phyloP scores from a whole-genome alignment of 371 early-diverging fungal species.

The Rhizopus sp. region DNA sequence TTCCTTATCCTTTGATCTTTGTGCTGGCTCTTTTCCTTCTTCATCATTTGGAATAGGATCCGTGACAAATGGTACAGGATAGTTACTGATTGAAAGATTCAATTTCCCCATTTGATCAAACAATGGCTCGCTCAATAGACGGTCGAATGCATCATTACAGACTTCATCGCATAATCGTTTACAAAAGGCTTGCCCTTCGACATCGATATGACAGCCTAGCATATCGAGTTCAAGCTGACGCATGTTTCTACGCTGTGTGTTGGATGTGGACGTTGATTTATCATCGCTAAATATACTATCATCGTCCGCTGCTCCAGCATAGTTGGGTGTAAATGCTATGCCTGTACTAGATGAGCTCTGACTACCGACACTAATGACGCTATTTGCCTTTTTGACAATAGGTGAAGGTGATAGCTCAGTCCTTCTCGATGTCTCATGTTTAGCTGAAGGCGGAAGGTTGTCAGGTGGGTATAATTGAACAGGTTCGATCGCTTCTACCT shows the following conservation, averaged over 20 bases:
- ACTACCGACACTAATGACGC: constrained; percentile 11
- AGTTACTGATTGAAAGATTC: constrained; percentile 17
- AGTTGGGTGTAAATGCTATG: background rate
- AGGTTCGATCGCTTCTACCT: constrained; percentile 19
- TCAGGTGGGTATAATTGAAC: constrained; percentile 27
- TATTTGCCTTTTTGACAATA: background rate
- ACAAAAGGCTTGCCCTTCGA: constrained; percentile 29
- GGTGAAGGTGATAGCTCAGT: constrained; percentile 1
- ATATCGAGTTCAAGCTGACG: constrained; percentile 16
- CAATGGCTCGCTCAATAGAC: constrained; percentile 42
- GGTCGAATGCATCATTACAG: constrained; percentile 30
- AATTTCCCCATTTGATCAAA: constrained; percentile 41
- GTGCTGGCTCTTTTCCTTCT: background rate
- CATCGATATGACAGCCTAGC: constrained; percentile 29
- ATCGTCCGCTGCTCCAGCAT: constrained; percentile 2
- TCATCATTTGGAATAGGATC: constrained; percentile 12
- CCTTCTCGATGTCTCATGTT: background rate
- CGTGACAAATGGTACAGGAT: constrained; percentile 12
- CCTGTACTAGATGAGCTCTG: background rate
- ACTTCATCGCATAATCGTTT: constrained; percentile 28
- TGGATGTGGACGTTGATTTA: constrained; percentile 5
- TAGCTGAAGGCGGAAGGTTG: constrained; percentile 1
- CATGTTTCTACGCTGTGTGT: constrained; percentile 12
- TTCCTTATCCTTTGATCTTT: constrained; percentile 3
- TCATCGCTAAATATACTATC: constrained; percentile 10